Base-by-base conservation (phyloP, 768 basidiomycete species). In the Suillus ampliporus region DNA sequence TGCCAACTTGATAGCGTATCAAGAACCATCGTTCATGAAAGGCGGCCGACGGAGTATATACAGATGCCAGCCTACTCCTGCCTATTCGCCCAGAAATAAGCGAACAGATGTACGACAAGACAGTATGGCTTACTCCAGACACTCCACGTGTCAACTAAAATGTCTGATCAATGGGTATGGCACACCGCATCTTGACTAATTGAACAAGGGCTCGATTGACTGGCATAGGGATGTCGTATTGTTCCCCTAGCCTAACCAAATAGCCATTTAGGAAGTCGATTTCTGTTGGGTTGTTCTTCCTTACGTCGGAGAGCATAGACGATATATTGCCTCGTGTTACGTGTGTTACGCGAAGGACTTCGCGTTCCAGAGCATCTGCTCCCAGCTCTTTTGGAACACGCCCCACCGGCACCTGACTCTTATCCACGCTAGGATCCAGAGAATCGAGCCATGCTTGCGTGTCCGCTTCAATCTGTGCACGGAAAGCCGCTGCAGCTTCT, bases 251-350 rank as follows among this genome's bases (percentile, higher is more conserved):
- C 9, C 78, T 76, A 34, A 87, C 71, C 54, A 99, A 74, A 72
- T 95, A 93, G 5, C 96, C 95, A 63, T 92, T 95, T 68, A 97
- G 80, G 68, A 79, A 92, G 19, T 90, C 85, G 26, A 98, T 83
- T 77, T 98, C 95, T 0, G 94, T 95, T 6, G 70, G 64, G 57
- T 79, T 78, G 47, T 89, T 88, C 37, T 76, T 74, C 65, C 82
- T 82, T 34, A 96, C 73, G 71, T 97, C 94, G 17, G 79, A 72
- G 19, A 95, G 79, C 86, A 94, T 97, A 17, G 90, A 92, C 7
- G 94, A 94, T 57, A 88, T 83, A 71, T 95, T 94, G 15, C 77
- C 76, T 46, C 76, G 78, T 4, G 93, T 96, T 26, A 77, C 59
- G 10, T 79, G 65, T 17, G 87, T 84, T 48, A 94, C 83, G 21